Evolutionary conservation across 768 basidiomycete genomes (phyloP), one percentile per base, ranked within the genome.

Genomic region (Kwoniella europaea): DNA sequence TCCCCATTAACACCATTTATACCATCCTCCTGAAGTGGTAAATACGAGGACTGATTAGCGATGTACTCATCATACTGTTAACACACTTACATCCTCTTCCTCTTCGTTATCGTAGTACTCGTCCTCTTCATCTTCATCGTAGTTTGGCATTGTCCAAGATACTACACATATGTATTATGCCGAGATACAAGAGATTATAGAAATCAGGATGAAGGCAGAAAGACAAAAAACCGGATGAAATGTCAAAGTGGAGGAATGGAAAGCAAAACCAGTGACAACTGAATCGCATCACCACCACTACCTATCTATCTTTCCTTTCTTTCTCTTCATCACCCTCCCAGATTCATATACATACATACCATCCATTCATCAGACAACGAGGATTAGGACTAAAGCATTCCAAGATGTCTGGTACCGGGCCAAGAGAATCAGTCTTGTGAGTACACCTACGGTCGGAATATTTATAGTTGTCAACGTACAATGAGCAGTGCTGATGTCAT

Each of bases 391-490:
- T 72, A 22, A 54, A 65, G n/a, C 54, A 43, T 75, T 79, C 42
- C 70, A 97, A 55, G 46, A 68, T 97, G 95, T 94, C 95, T 43
- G 93, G 94, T 44, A 87, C 91, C 77, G 94, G 92, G 43, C 85
- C 92, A 72, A 88, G 95, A 80, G 95, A 98, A 86, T 92, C 92
- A 84, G 88, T 97, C 77, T 83, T 98, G 84, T 84, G 35, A 72
- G 84, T 79, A 5, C 46, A 22, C 12, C 6, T 10, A 15, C 13
- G 20, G 20, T 6, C 35, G 35, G 35, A 29, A 1, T 60, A 10
- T 20, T 27, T 15, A n/a, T 7, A 43, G 56, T 24, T 20, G 22
- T 15, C 59, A 35, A 12, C 22, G 6, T 10, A 5, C n/a, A 43
- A 24, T 15, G 24, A 65, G 18, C 12, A 13, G 35, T 58, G 41